Percentiles rank a stretch among this genome's conserved stretches.
Evolutionary conservation across 106 monocot species (phyloP).

Genomic region (Dendrobium huoshanense): DNA sequence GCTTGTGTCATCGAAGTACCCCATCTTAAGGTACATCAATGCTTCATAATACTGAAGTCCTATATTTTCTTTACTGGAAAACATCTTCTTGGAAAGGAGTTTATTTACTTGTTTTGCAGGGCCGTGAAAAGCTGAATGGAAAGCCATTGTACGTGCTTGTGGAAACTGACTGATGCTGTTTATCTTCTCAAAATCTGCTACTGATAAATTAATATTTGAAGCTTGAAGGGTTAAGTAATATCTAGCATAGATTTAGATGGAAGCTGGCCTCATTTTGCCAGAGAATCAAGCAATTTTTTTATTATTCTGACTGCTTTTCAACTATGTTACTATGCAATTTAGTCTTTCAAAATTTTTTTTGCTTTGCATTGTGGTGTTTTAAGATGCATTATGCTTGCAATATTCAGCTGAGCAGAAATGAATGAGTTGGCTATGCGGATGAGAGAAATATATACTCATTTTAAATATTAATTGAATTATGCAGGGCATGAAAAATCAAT

Average conservation of each 20-base stretch:
- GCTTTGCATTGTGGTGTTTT: no score
- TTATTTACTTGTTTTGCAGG: neutral
- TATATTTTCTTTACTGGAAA: neutral
- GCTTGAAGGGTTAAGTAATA: neutral
- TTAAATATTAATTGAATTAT: no score
- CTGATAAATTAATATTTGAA: neutral
- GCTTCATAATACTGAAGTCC: neutral
- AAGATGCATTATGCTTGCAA: no score
- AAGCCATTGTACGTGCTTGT: constrained; percentile 5
- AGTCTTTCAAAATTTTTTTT: no score
- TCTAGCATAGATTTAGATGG: neutral
- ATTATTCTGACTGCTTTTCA: neutral
- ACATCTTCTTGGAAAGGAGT: neutral
- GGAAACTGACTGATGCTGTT: constrained; percentile 6
- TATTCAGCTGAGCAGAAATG: no score
- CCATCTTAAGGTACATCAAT: constrained; percentile 19
- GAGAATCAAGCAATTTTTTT: neutral
- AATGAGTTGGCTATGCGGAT: no score
- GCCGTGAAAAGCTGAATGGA: constrained; percentile 6
- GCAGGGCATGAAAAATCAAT: no score
- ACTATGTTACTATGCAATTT: neutral
- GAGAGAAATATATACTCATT: no score
- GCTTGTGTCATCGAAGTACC: constrained; percentile 28
- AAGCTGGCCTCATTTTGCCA: neutral
- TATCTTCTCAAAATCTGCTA: neutral